phyloP scores from a whole-genome alignment of 1,284 basidiomycete genomes.

The Trichosporon coremiiforme region DNA sequence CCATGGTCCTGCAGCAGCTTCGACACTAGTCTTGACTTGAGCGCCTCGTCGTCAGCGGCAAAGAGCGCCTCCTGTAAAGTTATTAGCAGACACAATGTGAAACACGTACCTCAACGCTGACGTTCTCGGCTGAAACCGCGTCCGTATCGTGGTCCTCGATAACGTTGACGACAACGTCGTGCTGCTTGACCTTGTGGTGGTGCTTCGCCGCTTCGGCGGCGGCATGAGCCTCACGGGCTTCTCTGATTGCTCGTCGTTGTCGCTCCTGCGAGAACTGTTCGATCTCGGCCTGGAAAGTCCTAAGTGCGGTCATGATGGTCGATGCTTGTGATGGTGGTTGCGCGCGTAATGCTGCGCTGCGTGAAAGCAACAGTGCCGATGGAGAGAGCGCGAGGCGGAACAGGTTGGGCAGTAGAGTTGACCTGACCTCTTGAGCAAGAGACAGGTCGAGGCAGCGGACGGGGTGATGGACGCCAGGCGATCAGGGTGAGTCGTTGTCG shows the following conservation, averaged over 20 bases:
- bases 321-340: background rate
- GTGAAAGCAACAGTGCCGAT: conserved; percentile 13
- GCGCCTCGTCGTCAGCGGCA: conserved; percentile 38
- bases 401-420: conserved; percentile 8
- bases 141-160: conserved; percentile 38
- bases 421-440: background rate
- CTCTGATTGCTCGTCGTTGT: conserved; percentile 45
- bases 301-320: conserved; percentile 49
- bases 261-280: conserved; percentile 52
- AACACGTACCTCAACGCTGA: conserved; percentile 43
- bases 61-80: conserved; percentile 40
- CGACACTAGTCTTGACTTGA: conserved; percentile 45
- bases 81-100: conserved; percentile 15
- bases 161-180: conserved; percentile 23
- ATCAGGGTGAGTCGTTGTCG: conserved; percentile 8
- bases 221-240: conserved; percentile 46
- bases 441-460: background rate
- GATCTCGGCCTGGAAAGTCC: conserved; percentile 56
- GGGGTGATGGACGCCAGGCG: background rate
- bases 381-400: background rate
- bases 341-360: background rate
- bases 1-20: conserved; percentile 49
- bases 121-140: conserved; percentile 34
- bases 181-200: conserved; percentile 40
- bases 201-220: conserved; percentile 50